Evolutionary conservation across 768 basidiomycete species (phyloP), one percentile per base, ranked within the genome.

Genomic region (Clitopilus hobsonii): DNA sequence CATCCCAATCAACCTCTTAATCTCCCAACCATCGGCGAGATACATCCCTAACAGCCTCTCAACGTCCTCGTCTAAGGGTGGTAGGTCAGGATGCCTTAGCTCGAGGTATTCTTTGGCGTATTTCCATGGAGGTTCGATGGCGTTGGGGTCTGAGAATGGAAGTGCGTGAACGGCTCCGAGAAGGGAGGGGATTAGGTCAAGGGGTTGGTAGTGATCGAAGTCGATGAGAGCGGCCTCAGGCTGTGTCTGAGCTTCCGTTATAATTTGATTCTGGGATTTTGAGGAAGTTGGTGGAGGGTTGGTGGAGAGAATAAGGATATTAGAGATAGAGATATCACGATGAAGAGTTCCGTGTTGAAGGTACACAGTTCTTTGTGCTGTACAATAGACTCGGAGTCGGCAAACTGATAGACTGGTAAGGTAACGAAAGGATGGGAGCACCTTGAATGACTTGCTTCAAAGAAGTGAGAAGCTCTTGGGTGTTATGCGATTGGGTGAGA

Each of bases 271-370:
- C n/a, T n/a, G n/a, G n/a, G n/a, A n/a, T 30, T 8, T 25, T 27
- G 7, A 25, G 36, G 16, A 26, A 23, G 38, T n/a, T 11, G 32
- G 20, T 16, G 32, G 32, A 36, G 16, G 20, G 32, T 14, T 27
- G 45, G n/a, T n/a, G n/a, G n/a, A n/a, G n/a, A n/a, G n/a, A 22
- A 54, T 54, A 16, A 54, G 38, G 16, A 54, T 45, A 41, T 54
- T 54, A 2, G 24, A 14, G 23, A 26, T 41, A 45, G 36, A 41
- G 24, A 54, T 22, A 26, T 54, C 53, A 14, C 53, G 36, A 41
- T 54, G 53, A 5, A 54, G 23, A 3, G 24, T 29, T 2, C 18
- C 38, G 6, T 49, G 48, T 1, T 6, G 38, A 24, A 54, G 45
- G 29, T 45, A 54, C n/a, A 54, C 7, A 8, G n/a, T 26, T 24